Evolutionary conservation across 768 basidiomycete genomes (phyloP).

Genomic region (Saitozyma sp.): DNA sequence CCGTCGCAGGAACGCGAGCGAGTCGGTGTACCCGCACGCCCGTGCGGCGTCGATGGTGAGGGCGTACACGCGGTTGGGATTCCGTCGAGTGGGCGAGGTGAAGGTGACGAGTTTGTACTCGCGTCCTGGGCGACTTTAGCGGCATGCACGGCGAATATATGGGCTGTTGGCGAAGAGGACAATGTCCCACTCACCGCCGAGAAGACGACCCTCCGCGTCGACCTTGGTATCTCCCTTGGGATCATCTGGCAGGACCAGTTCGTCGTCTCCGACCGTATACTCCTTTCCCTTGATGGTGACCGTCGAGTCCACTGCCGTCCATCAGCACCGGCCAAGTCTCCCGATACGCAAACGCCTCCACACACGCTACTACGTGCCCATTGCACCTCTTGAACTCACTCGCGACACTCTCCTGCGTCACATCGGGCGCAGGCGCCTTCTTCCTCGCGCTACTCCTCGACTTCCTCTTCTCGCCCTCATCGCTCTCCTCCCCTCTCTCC

Average conservation of each 20-base stretch:
- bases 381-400: not conserved
- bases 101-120: conserved; percentile 88
- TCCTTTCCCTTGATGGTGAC: conserved; percentile 65
- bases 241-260: conserved; percentile 79
- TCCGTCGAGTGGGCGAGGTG: conserved; percentile 69
- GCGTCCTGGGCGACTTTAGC: conserved; percentile 61
- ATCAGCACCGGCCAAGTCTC: conserved; percentile 21
- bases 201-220: conserved; percentile 75
- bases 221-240: conserved; percentile 89
- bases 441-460: conserved; percentile 6
- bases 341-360: not conserved
- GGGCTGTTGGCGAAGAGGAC: not conserved
- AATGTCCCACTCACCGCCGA: conserved; percentile 65
- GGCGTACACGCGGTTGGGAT: conserved; percentile 84
- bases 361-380: not conserved
- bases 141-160: not conserved
- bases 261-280: conserved; percentile 82
- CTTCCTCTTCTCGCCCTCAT: conserved; percentile 32
- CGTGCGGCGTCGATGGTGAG: conserved; percentile 97
- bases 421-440: conserved; percentile 6
- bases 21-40: conserved; percentile 92
- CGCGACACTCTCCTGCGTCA: conserved; percentile 3
- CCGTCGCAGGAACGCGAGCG: conserved; percentile 94
- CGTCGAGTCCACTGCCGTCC: conserved; percentile 21
- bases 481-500: conserved; percentile 50